phyloP scores from a whole-genome alignment of 2,329 filamentous ascomycete genomes.

The Reticulascus tulasneorum region DNA sequence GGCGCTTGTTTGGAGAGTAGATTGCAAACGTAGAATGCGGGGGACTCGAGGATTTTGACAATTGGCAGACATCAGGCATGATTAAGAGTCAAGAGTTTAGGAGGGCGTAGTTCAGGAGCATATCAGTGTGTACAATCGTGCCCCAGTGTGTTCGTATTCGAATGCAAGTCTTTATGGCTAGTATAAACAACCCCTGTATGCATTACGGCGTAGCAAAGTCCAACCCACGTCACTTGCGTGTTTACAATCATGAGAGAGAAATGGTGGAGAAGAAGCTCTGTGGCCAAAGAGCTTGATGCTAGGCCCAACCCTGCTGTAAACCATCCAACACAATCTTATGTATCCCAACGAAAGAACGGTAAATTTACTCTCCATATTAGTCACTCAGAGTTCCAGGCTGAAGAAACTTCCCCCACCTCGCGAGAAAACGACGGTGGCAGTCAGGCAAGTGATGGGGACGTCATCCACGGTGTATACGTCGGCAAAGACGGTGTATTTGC shows the following conservation, averaged over 20 bases:
- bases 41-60: too few relatives aligned
- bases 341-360: slow-evolving; percentile 8
- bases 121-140: too few relatives aligned
- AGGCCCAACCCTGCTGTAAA: slow-evolving; percentile 10
- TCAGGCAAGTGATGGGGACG: slow-evolving; percentile 80
- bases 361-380: slow-evolving; percentile 6
- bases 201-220: too few relatives aligned
- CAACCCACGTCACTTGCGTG: too few relatives aligned
- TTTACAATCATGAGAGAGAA: slow-evolving; percentile 1
- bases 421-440: slow-evolving; percentile 64
- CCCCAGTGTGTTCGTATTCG: too few relatives aligned
- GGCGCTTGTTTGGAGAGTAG: slow-evolving; percentile 65
- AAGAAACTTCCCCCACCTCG: slow-evolving; percentile 31
- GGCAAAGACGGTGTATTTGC: slow-evolving; percentile 83
- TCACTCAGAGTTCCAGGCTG: slow-evolving; percentile 34
- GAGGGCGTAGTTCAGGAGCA: too few relatives aligned
- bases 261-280: slow-evolving; percentile 4
- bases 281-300: slow-evolving; percentile 8
- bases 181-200: too few relatives aligned
- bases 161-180: too few relatives aligned
- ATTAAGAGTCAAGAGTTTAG: too few relatives aligned
- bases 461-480: slow-evolving; percentile 75
- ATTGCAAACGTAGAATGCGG: too few relatives aligned
- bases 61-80: too few relatives aligned
- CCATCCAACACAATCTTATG: slow-evolving; percentile 7